Evolutionary conservation across 352 stramenopile genomes (phyloP).

Genomic region (Pythium dissimile): DNA sequence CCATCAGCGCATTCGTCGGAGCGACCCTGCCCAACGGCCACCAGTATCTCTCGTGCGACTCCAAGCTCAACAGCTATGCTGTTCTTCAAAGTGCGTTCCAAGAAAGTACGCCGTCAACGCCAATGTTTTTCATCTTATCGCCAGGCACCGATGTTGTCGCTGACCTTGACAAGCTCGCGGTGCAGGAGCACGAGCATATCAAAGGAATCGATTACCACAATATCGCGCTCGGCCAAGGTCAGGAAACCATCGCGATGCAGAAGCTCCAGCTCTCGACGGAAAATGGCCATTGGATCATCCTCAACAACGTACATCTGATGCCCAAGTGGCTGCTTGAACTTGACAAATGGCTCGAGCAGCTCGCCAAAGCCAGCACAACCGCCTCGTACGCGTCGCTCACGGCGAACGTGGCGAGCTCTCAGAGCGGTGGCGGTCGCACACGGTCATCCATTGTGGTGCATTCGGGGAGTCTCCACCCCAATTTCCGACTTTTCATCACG

Average conservation of each 20-base stretch:
- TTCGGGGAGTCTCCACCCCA: conserved; percentile 51
- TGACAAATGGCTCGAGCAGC: conserved; percentile 90
- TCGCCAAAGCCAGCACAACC: conserved; percentile 57
- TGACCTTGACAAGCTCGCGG: conserved; percentile 93
- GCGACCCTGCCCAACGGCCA: conserved; percentile 66
- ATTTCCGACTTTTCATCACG: conserved; percentile 88
- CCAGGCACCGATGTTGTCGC: conserved; percentile 95
- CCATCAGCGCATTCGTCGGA: conserved; percentile 93
- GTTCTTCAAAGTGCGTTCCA: conserved; percentile 93
- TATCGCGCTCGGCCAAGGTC: conserved; percentile 92
- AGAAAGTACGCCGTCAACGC: conserved; percentile 93
- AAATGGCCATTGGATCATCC: conserved; percentile 94
- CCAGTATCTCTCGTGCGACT: conserved; percentile 82
- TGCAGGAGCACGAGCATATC: conserved; percentile 88
- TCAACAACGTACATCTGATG: conserved; percentile 96
- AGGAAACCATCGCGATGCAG: conserved; percentile 90
- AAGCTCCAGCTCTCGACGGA: conserved; percentile 82
- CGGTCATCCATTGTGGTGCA: conserved; percentile 22
- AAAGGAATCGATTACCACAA: conserved; percentile 97
- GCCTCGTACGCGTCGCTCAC: conserved; percentile 38
- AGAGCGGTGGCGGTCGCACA: not conserved
- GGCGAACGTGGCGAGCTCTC: conserved; percentile 15
- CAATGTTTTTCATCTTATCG: conserved; percentile 97
- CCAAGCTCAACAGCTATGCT: conserved; percentile 93
- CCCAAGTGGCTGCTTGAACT: conserved; percentile 91